Evolutionary conservation across 2,329 filamentous ascomycete genomes (phyloP), one percentile per base, ranked within the genome.

Genomic region (Tolypocladium nubicola): DNA sequence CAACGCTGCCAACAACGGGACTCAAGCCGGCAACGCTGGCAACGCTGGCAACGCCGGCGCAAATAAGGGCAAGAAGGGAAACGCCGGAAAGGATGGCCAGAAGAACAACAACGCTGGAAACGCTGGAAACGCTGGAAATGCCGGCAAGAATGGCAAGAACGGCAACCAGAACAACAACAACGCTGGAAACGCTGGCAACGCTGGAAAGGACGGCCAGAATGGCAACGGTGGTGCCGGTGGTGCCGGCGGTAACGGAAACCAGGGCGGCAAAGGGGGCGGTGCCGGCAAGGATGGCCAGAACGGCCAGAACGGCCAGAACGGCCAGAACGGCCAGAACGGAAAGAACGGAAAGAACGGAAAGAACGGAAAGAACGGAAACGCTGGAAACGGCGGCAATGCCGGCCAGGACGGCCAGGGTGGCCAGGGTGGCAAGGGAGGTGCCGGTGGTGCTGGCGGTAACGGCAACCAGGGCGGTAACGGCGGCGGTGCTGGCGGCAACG

Each of bases 201-300:
- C 26, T 1, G 8, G 9, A 2, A 26, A 26, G 2, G 2, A 2
- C 2, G 2, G 23, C 23, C 3, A 26, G 23, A 26, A 26, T 1
- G 40, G 19, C 6, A 19, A 19, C 8, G n/a, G n/a, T n/a, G n/a
- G n/a, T n/a, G n/a, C n/a, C n/a, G n/a, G n/a, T n/a, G n/a, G n/a
- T n/a, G n/a, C n/a, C n/a, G n/a, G n/a, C n/a, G n/a, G n/a, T n/a
- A n/a, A n/a, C n/a, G n/a, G n/a, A n/a, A n/a, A n/a, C n/a, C n/a
- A n/a, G n/a, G n/a, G n/a, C n/a, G n/a, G n/a, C n/a, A n/a, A n/a
- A n/a, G n/a, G n/a, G n/a, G n/a, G n/a, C n/a, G n/a, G n/a, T n/a
- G 8, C n/a, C 4, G 19, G 19, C 40, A 43, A 43, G n/a, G n/a
- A 43, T 11, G 40, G 40, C n/a, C 19, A 43, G 40, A 21, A 43